These are phyloP conservation scores for Shiraia bambusicola DNA, from an alignment of 2,329 filamentous ascomycete genomes.

Conservation along the genomic window DNA sequence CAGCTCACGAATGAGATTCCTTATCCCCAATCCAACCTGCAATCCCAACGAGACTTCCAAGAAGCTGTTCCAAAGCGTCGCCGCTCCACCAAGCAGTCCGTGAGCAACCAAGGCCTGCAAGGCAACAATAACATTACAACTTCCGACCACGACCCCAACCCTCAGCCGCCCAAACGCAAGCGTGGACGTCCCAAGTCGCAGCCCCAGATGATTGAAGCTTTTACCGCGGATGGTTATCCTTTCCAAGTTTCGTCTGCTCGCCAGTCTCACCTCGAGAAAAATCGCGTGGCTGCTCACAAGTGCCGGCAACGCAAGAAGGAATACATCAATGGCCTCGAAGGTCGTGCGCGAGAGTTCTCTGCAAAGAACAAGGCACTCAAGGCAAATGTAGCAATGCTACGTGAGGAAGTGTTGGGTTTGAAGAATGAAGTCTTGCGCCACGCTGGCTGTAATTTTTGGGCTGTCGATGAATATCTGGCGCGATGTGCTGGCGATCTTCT, in stretches of 20 bases:
- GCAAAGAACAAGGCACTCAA: conserved; percentile 39
- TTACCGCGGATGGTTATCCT: conserved; percentile 35
- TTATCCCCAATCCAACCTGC: conserved; percentile 20
- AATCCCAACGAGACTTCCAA: conserved; percentile 7
- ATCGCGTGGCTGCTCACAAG: conserved; percentile 71
- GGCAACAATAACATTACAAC: conserved; percentile 3
- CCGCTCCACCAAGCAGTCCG: conserved; percentile 23
- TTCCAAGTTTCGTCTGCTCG: conserved; percentile 40
- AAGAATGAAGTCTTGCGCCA: conserved; percentile 43
- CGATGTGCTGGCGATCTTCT: conserved; percentile 40
- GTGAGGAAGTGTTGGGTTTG: conserved; percentile 39
- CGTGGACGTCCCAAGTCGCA: conserved; percentile 40
- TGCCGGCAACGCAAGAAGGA: conserved; percentile 70
- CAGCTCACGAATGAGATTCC: conserved; percentile 32
- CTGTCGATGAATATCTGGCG: conserved; percentile 42
- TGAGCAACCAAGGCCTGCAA: conserved; percentile 5
- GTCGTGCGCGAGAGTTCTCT: conserved; percentile 44
- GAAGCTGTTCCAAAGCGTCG: conserved; percentile 28
- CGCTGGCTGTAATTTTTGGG: conserved; percentile 42
- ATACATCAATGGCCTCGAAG: conserved; percentile 55
- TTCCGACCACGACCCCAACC: conserved; percentile 18
- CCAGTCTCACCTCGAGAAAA: conserved; percentile 60
- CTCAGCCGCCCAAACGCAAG: conserved; percentile 39
- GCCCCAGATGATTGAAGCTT: conserved; percentile 34
- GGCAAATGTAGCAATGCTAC: conserved; percentile 36